These are phyloP conservation scores for Westerdykella aurantiaca DNA, from an alignment of 2,329 filamentous ascomycete species.

Conservation along the genomic window DNA sequence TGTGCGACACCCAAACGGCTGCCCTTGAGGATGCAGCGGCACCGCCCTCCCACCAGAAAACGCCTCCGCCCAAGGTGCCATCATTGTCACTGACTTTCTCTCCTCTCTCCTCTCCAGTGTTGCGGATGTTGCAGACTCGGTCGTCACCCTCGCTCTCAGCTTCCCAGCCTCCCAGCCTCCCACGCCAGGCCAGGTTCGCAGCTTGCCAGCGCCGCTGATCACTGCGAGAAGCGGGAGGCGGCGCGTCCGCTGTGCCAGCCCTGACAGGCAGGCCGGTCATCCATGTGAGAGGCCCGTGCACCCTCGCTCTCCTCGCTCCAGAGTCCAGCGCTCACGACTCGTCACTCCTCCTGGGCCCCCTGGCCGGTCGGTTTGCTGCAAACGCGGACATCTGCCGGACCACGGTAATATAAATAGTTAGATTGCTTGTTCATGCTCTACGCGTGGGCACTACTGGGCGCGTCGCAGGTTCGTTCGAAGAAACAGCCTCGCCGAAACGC, in stretches of 20 bases:
- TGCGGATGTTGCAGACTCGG: no score
- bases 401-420: conserved; percentile 17
- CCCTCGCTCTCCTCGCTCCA: neutral
- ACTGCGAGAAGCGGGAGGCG: neutral
- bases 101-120: no score
- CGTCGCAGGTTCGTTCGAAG: conserved; percentile 1
- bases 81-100: no score
- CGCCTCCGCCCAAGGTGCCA: no score
- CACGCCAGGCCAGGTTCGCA: no score
- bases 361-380: conserved; percentile 5
- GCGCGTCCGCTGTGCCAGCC: neutral
- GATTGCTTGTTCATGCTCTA: conserved; percentile 22
- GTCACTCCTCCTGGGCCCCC: neutral
- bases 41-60: no score
- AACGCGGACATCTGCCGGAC: no score
- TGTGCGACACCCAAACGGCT: no score
- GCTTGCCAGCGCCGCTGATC: no score
- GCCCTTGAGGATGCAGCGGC: no score
- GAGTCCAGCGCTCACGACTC: neutral
- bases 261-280: neutral
- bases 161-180: no score
- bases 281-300: neutral
- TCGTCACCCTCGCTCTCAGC: no score
- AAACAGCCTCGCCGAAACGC: conserved; percentile 7
- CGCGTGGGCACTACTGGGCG: conserved; percentile 14